Conservation (phyloP, 2,329 filamentous ascomycete species). For the Thelonectria discophora region DNA sequence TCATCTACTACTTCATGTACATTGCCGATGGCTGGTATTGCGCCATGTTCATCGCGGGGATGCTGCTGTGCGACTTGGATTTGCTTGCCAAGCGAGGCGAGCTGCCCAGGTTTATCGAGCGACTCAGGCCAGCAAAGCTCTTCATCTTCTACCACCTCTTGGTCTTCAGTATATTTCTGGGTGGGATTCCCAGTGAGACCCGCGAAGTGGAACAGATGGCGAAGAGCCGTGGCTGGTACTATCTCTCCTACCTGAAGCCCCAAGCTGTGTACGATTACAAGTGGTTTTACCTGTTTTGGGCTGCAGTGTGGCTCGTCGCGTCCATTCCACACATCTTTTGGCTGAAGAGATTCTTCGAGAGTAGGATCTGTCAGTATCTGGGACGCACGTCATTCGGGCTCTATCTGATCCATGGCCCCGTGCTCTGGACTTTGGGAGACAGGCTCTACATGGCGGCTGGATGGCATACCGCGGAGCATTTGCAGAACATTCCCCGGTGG, state of each 20-base stretch:
- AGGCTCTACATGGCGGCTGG: constrained; percentile 70
- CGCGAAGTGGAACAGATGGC: constrained; percentile 58
- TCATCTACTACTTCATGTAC: constrained; percentile 74
- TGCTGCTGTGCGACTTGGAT: constrained; percentile 70
- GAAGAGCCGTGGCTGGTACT: constrained; percentile 68
- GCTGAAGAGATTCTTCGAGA: constrained; percentile 68
- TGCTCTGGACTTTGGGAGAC: constrained; percentile 68
- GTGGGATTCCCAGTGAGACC: constrained; percentile 66
- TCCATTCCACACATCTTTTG: constrained; percentile 65
- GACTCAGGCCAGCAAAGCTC: constrained; percentile 58
- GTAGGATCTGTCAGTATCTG: constrained; percentile 66
- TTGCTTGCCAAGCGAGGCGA: constrained; percentile 59
- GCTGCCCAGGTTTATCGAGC: constrained; percentile 59
- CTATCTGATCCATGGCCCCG: constrained; percentile 71
- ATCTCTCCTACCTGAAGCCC: constrained; percentile 68
- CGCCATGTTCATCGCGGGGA: constrained; percentile 67
- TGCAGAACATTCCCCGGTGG: constrained; percentile 64
- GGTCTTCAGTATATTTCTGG: constrained; percentile 62
- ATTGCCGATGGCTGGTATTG: constrained; percentile 71
- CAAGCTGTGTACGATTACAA: constrained; percentile 73
- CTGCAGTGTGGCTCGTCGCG: constrained; percentile 64
- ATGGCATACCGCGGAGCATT: constrained; percentile 59
- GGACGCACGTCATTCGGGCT: constrained; percentile 69
- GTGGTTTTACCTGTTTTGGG: constrained; percentile 74
- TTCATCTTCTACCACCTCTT: constrained; percentile 64